These are phyloP conservation scores for Metarhizium guizhouense DNA, from an alignment of 2,329 filamentous ascomycete genomes.

Conservation along the genomic window DNA sequence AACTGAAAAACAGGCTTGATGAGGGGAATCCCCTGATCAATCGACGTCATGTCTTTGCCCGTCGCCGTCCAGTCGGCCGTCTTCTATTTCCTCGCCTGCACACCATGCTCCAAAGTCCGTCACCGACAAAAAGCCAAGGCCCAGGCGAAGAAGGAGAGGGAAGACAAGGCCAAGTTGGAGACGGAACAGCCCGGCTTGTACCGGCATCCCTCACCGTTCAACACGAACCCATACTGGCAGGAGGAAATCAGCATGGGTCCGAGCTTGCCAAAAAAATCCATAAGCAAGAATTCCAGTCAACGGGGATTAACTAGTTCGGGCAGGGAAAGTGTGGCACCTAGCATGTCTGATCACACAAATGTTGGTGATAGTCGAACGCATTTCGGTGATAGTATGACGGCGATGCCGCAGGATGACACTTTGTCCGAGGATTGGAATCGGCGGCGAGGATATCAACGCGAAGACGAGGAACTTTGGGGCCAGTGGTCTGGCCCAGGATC, in stretches of 20 bases:
- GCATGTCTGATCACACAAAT: conserved; percentile 29
- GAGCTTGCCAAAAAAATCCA: conserved; percentile 55
- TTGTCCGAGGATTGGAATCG: conserved; percentile 57
- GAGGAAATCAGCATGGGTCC: conserved; percentile 82
- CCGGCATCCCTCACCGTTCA: conserved; percentile 71
- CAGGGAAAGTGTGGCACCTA: conserved; percentile 41
- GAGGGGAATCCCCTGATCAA: conserved; percentile 1
- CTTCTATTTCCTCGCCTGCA: conserved; percentile 71
- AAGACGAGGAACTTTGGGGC: conserved; percentile 84
- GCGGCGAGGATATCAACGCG: conserved; percentile 66
- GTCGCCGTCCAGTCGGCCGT: conserved; percentile 64
- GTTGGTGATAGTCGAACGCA: conserved; percentile 26
- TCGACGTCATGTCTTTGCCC: conserved; percentile 34
- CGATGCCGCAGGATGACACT: conserved; percentile 28
- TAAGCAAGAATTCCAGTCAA: conserved; percentile 49
- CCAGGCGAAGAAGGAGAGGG: conserved; percentile 58
- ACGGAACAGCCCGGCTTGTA: conserved; percentile 66
- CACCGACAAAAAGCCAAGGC: conserved; percentile 62
- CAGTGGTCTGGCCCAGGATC: conserved; percentile 17
- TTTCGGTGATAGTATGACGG: conserved; percentile 19
- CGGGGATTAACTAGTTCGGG: conserved; percentile 50
- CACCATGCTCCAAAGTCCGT: conserved; percentile 64
- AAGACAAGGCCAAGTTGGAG: conserved; percentile 55
- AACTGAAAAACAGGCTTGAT: conserved; percentile 7
- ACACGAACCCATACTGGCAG: conserved; percentile 81